Evolutionary conservation across 495 filamentous ascomycete genomes (phyloP).

Genomic region (Penicillium arizonense): DNA sequence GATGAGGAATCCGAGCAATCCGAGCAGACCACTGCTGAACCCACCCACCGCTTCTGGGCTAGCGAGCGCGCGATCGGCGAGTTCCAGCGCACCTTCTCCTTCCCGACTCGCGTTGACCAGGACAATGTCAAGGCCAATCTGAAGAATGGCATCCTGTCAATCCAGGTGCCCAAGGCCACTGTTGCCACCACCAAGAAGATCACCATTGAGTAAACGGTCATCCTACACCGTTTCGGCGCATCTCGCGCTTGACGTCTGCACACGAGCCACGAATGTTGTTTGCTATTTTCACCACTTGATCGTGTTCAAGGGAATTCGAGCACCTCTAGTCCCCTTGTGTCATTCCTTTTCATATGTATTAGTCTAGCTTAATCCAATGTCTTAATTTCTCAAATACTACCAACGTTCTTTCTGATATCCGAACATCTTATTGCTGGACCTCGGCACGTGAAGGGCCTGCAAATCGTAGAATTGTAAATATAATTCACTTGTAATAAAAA

Average conservation of each 20-base stretch:
- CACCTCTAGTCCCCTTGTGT: too few species aligned
- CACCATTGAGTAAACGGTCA: constrained; percentile 52
- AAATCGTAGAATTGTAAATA: too few species aligned
- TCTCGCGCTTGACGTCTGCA: not conserved
- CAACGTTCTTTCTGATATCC: not conserved
- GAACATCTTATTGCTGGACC: not conserved
- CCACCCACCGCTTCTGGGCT: constrained; percentile 70
- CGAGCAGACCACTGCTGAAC: constrained; percentile 24
- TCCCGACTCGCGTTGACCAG: constrained; percentile 74
- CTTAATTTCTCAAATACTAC: too few species aligned
- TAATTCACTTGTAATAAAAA: too few species aligned
- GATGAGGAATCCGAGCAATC: constrained; percentile 19
- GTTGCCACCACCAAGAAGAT: constrained; percentile 54
- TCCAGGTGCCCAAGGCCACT: constrained; percentile 79
- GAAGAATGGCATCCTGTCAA: constrained; percentile 74
- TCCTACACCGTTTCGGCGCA: not conserved
- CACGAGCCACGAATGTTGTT: not conserved
- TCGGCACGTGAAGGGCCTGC: not conserved
- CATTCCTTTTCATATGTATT: too few species aligned
- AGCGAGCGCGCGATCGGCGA: constrained; percentile 79
- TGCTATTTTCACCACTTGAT: not conserved
- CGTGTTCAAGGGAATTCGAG: not conserved
- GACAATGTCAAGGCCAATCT: constrained; percentile 74
- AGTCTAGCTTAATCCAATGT: too few species aligned
- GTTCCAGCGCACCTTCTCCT: constrained; percentile 80